A percentile compares a stretch with the other conserved stretches of the same genome.
Evolutionary conservation across 345 rosid species (phyloP).

Genomic region (Eucalyptus curtisii): DNA sequence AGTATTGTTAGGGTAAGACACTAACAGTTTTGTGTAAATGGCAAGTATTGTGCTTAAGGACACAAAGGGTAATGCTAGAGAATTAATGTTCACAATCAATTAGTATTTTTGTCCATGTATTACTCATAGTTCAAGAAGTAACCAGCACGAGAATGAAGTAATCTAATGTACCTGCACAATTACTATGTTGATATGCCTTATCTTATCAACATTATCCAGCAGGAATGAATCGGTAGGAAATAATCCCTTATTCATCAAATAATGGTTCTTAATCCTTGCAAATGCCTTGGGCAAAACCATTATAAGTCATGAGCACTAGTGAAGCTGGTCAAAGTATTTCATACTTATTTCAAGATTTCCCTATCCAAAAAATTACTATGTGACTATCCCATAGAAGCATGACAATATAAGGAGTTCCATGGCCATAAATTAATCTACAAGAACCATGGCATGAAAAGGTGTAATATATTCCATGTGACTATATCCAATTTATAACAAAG

Average conservation of each 20-base stretch:
- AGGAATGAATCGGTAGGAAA: constrained; percentile 67
- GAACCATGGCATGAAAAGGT: background rate
- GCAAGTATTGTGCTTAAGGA: background rate
- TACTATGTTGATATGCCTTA: constrained; percentile 67
- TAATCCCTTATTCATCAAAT: constrained; percentile 75
- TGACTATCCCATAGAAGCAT: background rate
- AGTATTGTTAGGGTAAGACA: background rate
- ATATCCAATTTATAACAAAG: background rate
- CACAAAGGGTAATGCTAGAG: background rate
- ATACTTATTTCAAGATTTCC: background rate
- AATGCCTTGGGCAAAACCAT: constrained; percentile 46
- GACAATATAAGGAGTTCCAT: background rate
- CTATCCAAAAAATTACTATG: background rate
- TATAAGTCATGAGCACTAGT: background rate
- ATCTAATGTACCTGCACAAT: constrained; percentile 70
- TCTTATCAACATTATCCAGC: constrained; percentile 76
- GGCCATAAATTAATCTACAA: background rate
- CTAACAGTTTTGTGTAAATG: background rate
- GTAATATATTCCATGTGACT: background rate
- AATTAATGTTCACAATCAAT: background rate
- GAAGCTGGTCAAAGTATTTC: background rate
- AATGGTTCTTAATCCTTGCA: constrained; percentile 96
- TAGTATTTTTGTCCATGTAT: background rate
- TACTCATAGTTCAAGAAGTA: background rate
- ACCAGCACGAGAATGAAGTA: background rate